Evolutionary conservation across 208 protist genomes (phyloP).

Genomic region (Crithidia fasciculata): DNA sequence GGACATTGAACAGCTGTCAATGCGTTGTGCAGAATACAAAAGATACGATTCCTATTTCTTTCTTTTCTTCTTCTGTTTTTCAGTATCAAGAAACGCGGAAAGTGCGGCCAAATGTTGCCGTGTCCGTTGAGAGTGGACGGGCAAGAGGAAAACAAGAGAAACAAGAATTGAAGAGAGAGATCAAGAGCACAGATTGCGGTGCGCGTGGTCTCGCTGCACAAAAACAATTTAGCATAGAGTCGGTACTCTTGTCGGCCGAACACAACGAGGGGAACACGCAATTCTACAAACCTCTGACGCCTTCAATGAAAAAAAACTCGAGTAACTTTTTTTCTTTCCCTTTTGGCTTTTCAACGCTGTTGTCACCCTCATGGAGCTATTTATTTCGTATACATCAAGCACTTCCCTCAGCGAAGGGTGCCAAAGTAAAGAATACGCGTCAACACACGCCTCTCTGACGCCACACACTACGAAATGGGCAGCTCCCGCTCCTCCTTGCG

Average conservation of each 20-base stretch:
- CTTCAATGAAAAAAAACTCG: too few species aligned
- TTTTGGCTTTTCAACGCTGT: too few species aligned
- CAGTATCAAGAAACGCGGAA: too few species aligned
- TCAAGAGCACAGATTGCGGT: too few species aligned
- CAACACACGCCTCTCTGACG: not conserved
- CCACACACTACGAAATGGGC: constrained; percentile 5
- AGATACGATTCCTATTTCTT: not conserved
- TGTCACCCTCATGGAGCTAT: too few species aligned
- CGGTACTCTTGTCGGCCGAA: too few species aligned
- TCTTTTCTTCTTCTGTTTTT: too few species aligned
- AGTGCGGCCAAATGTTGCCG: not conserved
- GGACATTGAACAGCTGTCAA: constrained; percentile 10
- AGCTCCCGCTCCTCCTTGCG: constrained; percentile 57
- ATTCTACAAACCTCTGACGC: too few species aligned
- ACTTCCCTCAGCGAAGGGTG: not conserved
- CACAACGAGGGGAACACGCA: too few species aligned
- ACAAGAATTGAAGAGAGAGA: not conserved
- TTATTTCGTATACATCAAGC: too few species aligned
- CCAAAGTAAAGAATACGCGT: not conserved
- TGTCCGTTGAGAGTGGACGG: not conserved
- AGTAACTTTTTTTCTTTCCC: too few species aligned
- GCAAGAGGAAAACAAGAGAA: not conserved
- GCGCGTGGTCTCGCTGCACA: too few species aligned
- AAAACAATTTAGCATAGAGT: not conserved
- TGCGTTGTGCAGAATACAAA: not conserved